A percentile compares a stretch with the other conserved stretches of the same genome.
Conservation (phyloP, 345 rosid species). For the Syzygium aqueum region DNA sequence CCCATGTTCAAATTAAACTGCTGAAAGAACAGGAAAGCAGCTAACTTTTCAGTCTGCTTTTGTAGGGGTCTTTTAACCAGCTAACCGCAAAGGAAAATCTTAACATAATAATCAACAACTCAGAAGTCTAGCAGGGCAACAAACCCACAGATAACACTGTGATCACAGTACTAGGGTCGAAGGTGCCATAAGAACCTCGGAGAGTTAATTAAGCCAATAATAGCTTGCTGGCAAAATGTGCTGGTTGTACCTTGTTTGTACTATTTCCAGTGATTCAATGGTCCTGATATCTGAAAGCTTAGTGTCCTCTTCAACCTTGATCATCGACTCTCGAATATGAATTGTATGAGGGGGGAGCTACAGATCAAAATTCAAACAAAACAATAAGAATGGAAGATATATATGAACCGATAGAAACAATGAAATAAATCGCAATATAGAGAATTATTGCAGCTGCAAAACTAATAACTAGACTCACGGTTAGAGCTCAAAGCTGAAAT, state of each 20-base stretch:
- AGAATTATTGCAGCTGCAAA: not conserved
- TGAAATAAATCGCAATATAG: not conserved
- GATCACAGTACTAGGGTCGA: not conserved
- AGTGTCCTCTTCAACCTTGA: constrained; percentile 43
- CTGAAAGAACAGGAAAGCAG: not conserved
- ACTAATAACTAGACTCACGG: not conserved
- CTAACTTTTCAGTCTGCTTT: not conserved
- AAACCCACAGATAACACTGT: not conserved
- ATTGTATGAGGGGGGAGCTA: constrained; percentile 44
- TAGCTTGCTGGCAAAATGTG: not conserved
- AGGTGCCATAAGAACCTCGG: not conserved
- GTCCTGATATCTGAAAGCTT: constrained; percentile 12
- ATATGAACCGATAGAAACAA: not conserved
- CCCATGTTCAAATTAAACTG: constrained; percentile 1
- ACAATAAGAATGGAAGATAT: not conserved
- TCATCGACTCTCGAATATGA: constrained; percentile 56
- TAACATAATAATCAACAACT: not conserved
- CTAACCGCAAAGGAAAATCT: not conserved
- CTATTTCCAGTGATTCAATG: constrained; percentile 51
- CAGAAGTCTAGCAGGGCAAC: not conserved
- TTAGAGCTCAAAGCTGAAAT: not conserved
- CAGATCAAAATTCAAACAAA: not conserved
- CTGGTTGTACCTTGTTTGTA: constrained; percentile 44
- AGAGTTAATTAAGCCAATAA: not conserved
- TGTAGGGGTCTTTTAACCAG: not conserved